Evolutionary conservation across 139 green algal species (phyloP).

Genomic region (Closterium sp.): DNA sequence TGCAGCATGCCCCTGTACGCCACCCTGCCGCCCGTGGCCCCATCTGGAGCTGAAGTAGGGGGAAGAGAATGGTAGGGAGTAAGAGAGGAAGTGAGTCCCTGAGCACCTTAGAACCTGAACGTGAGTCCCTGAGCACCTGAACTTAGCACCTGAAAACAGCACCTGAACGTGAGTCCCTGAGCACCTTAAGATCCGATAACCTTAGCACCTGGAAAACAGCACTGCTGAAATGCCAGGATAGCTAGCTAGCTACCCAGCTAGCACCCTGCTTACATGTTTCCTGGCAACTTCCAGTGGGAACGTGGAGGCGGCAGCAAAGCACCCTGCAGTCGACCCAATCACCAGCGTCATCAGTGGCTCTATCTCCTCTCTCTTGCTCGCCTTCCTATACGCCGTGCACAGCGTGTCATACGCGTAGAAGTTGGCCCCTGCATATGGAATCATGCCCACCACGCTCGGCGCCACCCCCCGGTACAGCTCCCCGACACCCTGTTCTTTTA

Average conservation of each 20-base stretch:
- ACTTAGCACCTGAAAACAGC: too few species aligned
- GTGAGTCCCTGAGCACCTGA: too few species aligned
- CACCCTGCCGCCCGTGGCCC: conserved; percentile 9
- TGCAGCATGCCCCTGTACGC: conserved; percentile 20
- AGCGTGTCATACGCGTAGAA: conserved; percentile 22
- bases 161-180: too few species aligned
- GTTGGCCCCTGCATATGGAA: conserved; percentile 4
- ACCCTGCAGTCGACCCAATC: conserved; percentile 1
- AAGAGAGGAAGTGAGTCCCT: background rate
- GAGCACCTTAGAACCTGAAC: too few species aligned
- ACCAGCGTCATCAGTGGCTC: background rate
- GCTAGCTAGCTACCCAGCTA: background rate
- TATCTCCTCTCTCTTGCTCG: background rate
- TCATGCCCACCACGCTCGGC: conserved; percentile 8
- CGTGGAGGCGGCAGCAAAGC: background rate
- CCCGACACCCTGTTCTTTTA: background rate
- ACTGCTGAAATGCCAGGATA: background rate
- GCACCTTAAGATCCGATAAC: background rate
- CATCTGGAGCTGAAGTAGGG: conserved; percentile 20
- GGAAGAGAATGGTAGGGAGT: too few species aligned
- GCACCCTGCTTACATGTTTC: background rate
- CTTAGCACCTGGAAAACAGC: too few species aligned
- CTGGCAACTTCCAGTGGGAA: conserved; percentile 9
- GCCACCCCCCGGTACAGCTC: conserved; percentile 6
- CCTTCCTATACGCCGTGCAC: background rate